Evolutionary conservation across 2,329 filamentous ascomycete genomes (phyloP).

Genomic region (Alternaria triticina): DNA sequence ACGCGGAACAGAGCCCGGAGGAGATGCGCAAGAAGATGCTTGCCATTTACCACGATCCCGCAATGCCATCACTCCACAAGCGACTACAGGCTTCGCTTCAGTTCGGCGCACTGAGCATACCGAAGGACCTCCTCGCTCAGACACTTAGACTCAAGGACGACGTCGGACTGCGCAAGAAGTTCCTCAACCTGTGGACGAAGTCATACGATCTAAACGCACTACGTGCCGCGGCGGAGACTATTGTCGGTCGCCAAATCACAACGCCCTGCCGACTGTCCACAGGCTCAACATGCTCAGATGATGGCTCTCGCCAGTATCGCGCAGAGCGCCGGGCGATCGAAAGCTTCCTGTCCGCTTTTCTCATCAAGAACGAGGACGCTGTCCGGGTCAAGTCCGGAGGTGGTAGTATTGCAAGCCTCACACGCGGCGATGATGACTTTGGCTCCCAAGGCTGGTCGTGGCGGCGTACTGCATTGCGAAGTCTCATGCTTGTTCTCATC

Average conservation of each 20-base stretch:
- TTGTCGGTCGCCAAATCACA: slow-evolving; percentile 62
- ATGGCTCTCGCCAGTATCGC: slow-evolving; percentile 43
- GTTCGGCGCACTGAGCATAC: slow-evolving; percentile 63
- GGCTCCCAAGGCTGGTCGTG: slow-evolving; percentile 57
- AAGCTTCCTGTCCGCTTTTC: slow-evolving; percentile 62
- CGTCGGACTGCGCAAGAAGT: slow-evolving; percentile 63
- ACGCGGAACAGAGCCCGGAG: slow-evolving; percentile 36
- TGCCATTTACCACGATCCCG: slow-evolving; percentile 59
- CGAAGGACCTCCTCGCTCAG: slow-evolving; percentile 58
- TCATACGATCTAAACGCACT: slow-evolving; percentile 62
- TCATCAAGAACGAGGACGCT: slow-evolving; percentile 66
- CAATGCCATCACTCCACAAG: slow-evolving; percentile 60
- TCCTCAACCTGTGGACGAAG: slow-evolving; percentile 63
- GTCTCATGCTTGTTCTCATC: slow-evolving; percentile 65
- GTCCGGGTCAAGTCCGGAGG: slow-evolving; percentile 46
- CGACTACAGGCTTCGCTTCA: slow-evolving; percentile 64
- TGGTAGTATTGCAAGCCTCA: slow-evolving; percentile 49
- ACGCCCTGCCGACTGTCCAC: slow-evolving; percentile 46
- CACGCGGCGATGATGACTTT: slow-evolving; percentile 49
- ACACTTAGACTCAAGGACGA: slow-evolving; percentile 60
- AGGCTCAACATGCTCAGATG: slow-evolving; percentile 43
- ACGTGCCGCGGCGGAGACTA: slow-evolving; percentile 62
- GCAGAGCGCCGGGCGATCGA: slow-evolving; percentile 54
- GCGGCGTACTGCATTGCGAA: slow-evolving; percentile 63
- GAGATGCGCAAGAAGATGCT: slow-evolving; percentile 58